Conservation (phyloP, 192 early-diverging fungal species). For the Chytriomyces hyalinus region DNA sequence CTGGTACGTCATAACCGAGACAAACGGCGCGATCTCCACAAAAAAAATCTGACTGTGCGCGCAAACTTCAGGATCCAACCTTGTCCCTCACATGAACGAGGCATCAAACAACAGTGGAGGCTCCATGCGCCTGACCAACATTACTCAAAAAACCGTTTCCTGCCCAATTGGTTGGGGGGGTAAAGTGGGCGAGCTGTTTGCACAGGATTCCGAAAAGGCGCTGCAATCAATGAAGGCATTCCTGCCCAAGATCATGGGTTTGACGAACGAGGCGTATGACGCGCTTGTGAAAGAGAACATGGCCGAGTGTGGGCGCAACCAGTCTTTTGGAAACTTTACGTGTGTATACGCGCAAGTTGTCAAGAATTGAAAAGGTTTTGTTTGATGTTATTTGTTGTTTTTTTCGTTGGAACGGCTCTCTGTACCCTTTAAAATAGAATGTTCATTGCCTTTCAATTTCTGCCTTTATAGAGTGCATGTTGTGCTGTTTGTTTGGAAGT, state of each 20-base stretch:
- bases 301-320: not conserved
- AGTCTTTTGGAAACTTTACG: not conserved
- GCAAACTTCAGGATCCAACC: no score
- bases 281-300: not conserved
- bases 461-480: no score
- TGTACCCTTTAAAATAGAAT: not conserved
- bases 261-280: not conserved
- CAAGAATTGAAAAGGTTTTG: constrained; percentile 1
- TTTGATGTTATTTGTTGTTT: not conserved
- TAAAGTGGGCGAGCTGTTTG: not conserved
- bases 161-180: not conserved
- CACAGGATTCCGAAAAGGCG: not conserved
- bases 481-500: no score
- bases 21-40: no score
- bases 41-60: no score
- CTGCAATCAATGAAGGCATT: not conserved
- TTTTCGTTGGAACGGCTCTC: not conserved
- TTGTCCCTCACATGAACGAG: no score
- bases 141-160: not conserved
- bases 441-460: no score
- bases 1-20: no score
- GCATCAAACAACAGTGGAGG: no score
- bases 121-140: not conserved
- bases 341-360: constrained; percentile 12
- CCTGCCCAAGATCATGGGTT: constrained; percentile 1